Conservation (phyloP, 2,329 filamentous ascomycete species). For the Tolypocladium inflatum region DNA sequence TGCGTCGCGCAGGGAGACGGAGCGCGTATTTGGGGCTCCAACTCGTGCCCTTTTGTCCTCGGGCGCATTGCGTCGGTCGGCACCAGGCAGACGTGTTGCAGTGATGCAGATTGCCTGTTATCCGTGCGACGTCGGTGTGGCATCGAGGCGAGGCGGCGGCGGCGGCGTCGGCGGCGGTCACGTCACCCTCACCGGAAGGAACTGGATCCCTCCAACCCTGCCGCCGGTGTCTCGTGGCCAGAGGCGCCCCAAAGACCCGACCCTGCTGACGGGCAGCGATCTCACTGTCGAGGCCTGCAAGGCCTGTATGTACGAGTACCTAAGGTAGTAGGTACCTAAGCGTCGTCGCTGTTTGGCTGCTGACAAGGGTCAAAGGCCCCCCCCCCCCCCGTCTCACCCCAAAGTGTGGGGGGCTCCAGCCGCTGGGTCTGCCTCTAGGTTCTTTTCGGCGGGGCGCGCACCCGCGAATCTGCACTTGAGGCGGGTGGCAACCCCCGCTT, state of each 20-base stretch:
- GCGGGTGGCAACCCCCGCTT: background rate
- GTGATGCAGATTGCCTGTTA: background rate
- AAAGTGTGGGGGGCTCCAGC: background rate
- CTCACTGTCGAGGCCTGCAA: background rate
- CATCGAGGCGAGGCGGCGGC: background rate
- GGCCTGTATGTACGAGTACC: too few species aligned
- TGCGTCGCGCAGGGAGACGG: background rate
- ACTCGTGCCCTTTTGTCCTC: too few species aligned
- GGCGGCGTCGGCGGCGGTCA: background rate
- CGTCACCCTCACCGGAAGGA: background rate
- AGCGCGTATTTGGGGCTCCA: background rate
- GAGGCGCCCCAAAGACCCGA: too few species aligned
- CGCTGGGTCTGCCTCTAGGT: background rate
- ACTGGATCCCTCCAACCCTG: background rate
- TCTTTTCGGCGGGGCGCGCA: background rate
- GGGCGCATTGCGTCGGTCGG: background rate
- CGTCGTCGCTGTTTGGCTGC: background rate
- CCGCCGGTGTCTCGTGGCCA: background rate
- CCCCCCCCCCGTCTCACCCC: background rate
- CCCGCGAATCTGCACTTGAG: background rate
- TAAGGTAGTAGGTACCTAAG: too few species aligned
- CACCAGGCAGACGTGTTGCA: background rate
- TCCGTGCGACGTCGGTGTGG: background rate
- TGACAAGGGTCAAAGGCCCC: background rate
- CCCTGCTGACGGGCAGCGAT: background rate